Conservation (phyloP, 495 filamentous ascomycete species). For the Talaromyces ruber region DNA sequence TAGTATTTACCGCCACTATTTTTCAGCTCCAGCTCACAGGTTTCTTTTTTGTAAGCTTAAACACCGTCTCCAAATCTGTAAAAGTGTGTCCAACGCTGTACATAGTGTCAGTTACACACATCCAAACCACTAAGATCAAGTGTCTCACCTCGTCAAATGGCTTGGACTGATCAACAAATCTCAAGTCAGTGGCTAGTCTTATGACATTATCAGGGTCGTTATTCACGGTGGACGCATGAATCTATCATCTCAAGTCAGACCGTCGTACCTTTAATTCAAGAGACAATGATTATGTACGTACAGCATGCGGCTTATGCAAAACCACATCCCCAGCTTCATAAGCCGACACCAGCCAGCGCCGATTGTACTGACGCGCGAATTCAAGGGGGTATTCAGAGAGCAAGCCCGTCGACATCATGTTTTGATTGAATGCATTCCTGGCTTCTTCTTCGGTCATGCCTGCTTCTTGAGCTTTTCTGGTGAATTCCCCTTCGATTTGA, state of each 20-base stretch:
- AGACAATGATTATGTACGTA: constrained; percentile 11
- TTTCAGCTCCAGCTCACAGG: background rate
- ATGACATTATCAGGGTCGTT: constrained; percentile 47
- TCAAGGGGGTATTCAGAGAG: constrained; percentile 35
- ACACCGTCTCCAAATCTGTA: background rate
- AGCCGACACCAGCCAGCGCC: constrained; percentile 44
- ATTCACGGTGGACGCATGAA: constrained; percentile 48
- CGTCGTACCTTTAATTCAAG: background rate
- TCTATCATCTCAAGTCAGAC: constrained; percentile 20
- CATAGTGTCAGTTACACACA: background rate
- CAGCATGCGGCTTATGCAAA: constrained; percentile 47
- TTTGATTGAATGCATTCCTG: constrained; percentile 44
- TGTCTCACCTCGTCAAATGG: constrained; percentile 31
- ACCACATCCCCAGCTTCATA: constrained; percentile 58
- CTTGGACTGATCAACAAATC: constrained; percentile 43
- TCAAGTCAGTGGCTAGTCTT: constrained; percentile 47
- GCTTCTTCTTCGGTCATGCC: constrained; percentile 43
- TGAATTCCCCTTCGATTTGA: constrained; percentile 43
- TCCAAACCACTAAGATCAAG: background rate
- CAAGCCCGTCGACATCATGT: constrained; percentile 46
- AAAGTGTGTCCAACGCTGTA: background rate
- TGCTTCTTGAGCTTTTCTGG: constrained; percentile 27
- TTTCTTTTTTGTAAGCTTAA: background rate
- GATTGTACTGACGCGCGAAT: constrained; percentile 31
- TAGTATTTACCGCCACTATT: too few species aligned